phyloP scores from a whole-genome alignment of 192 early-diverging fungal species.

The Physocladia obscura region DNA sequence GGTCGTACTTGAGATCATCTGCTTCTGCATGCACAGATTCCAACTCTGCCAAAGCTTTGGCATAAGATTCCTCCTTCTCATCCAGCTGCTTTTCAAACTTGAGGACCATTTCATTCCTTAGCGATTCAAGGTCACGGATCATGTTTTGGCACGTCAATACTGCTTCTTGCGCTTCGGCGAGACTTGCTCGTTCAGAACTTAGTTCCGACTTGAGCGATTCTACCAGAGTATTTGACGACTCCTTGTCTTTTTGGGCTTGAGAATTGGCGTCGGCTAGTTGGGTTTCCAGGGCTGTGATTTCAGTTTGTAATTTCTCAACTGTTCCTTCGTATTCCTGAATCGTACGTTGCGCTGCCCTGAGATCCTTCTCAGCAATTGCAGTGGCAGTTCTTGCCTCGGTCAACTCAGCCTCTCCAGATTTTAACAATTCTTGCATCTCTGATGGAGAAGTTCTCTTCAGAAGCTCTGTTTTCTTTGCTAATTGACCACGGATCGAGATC shows the following conservation, averaged over 20 bases:
- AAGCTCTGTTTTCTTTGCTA: conserved; percentile 18
- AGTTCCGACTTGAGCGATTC: conserved; percentile 8
- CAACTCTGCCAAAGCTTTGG: not conserved
- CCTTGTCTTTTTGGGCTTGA: not conserved
- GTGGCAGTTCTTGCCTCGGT: conserved; percentile 11
- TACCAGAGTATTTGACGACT: not conserved
- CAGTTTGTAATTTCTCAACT: conserved; percentile 5
- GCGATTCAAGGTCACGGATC: conserved; percentile 25
- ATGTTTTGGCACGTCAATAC: conserved; percentile 14
- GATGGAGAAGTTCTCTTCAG: conserved; percentile 15
- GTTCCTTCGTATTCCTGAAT: conserved; percentile 16
- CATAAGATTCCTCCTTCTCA: conserved; percentile 5
- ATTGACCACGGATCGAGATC: conserved; percentile 21
- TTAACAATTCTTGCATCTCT: conserved; percentile 24
- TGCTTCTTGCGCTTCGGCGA: conserved; percentile 20
- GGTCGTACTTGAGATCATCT: conserved; percentile 19
- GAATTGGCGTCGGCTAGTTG: not conserved
- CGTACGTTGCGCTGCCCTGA: conserved; percentile 7
- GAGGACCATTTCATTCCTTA: conserved; percentile 8
- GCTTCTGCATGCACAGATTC: conserved; percentile 7
- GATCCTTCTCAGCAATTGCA: conserved; percentile 19
- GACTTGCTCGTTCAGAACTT: conserved; percentile 4
- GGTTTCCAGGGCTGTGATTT: conserved; percentile 3
- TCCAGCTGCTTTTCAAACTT: conserved; percentile 26
- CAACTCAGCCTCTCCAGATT: conserved; percentile 17